Conservation (phyloP, 2,329 filamentous ascomycete genomes). For the Talaromyces sp. region DNA sequence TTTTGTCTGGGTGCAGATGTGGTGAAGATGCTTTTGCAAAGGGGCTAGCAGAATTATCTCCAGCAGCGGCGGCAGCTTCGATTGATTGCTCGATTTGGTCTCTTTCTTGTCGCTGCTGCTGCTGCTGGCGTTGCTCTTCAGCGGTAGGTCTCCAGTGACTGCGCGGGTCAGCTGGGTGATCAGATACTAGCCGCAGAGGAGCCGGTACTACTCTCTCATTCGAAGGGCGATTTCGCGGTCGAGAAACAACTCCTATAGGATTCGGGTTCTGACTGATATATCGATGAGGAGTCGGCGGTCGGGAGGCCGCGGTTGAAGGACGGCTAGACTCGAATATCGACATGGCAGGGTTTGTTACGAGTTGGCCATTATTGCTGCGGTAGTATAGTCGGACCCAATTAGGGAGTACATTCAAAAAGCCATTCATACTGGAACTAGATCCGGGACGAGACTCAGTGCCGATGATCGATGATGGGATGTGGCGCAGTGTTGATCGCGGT, state of each 20-base stretch:
- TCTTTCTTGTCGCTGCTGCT: constrained; percentile 29
- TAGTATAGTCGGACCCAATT: constrained; percentile 65
- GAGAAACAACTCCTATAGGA: constrained; percentile 30
- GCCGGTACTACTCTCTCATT: constrained; percentile 23
- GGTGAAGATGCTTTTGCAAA: constrained; percentile 69
- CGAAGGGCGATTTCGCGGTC: constrained; percentile 28
- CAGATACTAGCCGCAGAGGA: constrained; percentile 29
- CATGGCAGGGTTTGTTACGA: constrained; percentile 47
- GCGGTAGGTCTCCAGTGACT: constrained; percentile 43
- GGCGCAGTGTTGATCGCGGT: constrained; percentile 29
- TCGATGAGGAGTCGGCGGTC: constrained; percentile 29
- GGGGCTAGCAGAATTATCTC: constrained; percentile 31
- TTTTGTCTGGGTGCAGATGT: constrained; percentile 65
- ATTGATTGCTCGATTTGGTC: constrained; percentile 17
- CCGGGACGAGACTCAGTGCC: constrained; percentile 27
- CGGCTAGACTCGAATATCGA: constrained; percentile 35
- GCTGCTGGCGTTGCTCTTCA: constrained; percentile 24
- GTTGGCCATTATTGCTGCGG: constrained; percentile 58
- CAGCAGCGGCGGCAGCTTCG: constrained; percentile 28
- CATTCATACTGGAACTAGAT: constrained; percentile 48
- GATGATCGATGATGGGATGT: constrained; percentile 33
- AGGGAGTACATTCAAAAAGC: constrained; percentile 45
- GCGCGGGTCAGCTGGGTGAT: constrained; percentile 43
- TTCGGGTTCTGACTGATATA: constrained; percentile 31
- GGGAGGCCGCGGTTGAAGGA: constrained; percentile 27